These are phyloP conservation scores for Vitis hybrid DNA, from an alignment of 177 flowering plant species.

Conservation along the genomic window DNA sequence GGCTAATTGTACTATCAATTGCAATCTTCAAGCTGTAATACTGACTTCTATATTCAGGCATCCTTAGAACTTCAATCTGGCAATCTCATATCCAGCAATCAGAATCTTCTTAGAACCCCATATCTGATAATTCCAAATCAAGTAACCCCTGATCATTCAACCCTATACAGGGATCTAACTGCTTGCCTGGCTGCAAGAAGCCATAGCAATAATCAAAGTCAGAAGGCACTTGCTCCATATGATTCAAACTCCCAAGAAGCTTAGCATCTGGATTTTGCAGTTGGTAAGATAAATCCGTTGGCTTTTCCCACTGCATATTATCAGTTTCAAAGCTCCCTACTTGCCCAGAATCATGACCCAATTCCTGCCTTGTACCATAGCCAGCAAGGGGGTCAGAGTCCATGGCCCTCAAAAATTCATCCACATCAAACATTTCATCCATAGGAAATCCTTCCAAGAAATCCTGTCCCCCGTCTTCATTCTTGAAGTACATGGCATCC, in stretches of 20 bases:
- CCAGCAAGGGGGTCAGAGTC: slow-evolving; percentile 16
- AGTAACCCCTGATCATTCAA: slow-evolving; percentile 15
- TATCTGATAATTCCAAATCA: slow-evolving; percentile 16
- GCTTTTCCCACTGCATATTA: slow-evolving; percentile 8
- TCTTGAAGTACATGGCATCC: not conserved
- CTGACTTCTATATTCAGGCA: not conserved
- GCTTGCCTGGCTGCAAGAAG: slow-evolving; percentile 27
- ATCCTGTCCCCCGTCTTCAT: slow-evolving; percentile 2
- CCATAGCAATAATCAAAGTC: slow-evolving; percentile 30
- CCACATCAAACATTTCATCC: slow-evolving; percentile 62
- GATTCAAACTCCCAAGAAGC: slow-evolving; percentile 33
- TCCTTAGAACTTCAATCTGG: too few relatives aligned
- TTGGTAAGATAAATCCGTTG: slow-evolving; percentile 28
- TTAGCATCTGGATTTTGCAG: slow-evolving; percentile 47
- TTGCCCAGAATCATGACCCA: not conserved
- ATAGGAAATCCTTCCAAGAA: slow-evolving; percentile 8
- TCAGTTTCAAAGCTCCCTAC: not conserved
- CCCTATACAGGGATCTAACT: slow-evolving; percentile 1
- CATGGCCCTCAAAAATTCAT: slow-evolving; percentile 38
- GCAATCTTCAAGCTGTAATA: not conserved
- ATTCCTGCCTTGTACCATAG: not conserved
- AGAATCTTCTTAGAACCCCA: slow-evolving; percentile 10
- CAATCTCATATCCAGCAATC: too few relatives aligned
- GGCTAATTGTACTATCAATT: not conserved
- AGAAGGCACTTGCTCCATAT: slow-evolving; percentile 27